Evolutionary conservation across 2,329 filamentous ascomycete species (phyloP).

Genomic region (Aureobasidium uvarum): DNA sequence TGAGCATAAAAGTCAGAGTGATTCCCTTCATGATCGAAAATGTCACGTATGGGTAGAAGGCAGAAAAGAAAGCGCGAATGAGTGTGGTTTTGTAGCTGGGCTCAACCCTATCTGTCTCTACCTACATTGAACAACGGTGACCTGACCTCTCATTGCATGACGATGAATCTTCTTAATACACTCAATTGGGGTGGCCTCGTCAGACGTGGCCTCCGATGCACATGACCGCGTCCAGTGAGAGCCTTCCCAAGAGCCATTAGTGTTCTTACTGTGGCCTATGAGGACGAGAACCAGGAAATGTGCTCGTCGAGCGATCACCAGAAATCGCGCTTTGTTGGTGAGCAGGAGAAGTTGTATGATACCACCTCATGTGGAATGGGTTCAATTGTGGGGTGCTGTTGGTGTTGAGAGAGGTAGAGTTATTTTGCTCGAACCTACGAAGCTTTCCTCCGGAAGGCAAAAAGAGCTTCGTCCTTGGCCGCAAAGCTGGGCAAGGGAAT

Average conservation of each 20-base stretch:
- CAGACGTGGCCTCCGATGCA: background rate
- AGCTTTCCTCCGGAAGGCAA: constrained; percentile 55
- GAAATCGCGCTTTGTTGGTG: background rate
- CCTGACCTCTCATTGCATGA: background rate
- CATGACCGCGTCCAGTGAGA: background rate
- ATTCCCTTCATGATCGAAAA: background rate
- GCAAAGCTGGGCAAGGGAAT: constrained; percentile 71
- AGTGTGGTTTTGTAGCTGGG: background rate
- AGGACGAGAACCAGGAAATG: background rate
- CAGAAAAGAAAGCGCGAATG: background rate
- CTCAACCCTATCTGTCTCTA: background rate
- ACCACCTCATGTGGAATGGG: background rate
- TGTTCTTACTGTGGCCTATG: background rate
- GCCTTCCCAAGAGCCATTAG: too few species aligned
- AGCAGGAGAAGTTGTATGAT: background rate
- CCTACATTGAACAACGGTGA: background rate
- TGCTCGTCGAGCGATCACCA: background rate
- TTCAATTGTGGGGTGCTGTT: background rate
- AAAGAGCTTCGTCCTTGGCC: constrained; percentile 73
- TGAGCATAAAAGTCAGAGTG: background rate
- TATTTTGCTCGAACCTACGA: constrained; percentile 9
- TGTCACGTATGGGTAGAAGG: background rate
- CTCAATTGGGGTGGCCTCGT: background rate
- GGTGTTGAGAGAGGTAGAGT: background rate
- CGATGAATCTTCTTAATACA: background rate